Base-by-base conservation (phyloP, 2,329 filamentous ascomycete species). In the Fusarium sororula region DNA sequence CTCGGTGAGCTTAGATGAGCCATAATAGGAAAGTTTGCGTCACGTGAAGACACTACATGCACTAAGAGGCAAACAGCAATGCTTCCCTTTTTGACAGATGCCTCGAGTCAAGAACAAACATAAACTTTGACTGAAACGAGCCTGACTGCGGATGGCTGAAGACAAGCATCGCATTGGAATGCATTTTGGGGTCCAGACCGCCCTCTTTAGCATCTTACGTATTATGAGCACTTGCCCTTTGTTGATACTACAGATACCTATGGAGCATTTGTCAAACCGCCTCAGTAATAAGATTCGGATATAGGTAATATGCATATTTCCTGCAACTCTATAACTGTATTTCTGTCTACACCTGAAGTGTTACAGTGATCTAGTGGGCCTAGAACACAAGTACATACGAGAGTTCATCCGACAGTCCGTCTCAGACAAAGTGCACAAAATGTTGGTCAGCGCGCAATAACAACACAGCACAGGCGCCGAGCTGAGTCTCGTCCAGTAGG, bases 11-110 rank as follows among this genome's bases (percentile, higher is more conserved):
- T 65, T 45, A 51, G 67, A 22, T 45, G 47, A 39, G 32, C 59
- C 67, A 22, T 28, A 66, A 75, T 53, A 47, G 73, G 70, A 65
- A 75, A 68, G 48, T 73, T 68, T 59, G 35, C 32, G 50, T 75
- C 73, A 75, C 73, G 73, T 75, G 73, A 59, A 57, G 17, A 14
- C 18, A 30, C 55, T 54, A 35, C 24, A 73, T 48, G 38, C 28
- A 63, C 26, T 28, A 38, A 22, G 30, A 65, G 37, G 37, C 41
- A 53, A 70, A 42, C 57, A 44, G 41, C n/a, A 62, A 62, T 32
- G 39, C 55, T 42, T 42, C 28, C 41, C 28, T 32, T 57, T 69
- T 45, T 7, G 26, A 53, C 20, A 26, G 24, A 42, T 37, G 24
- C 14, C 51, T 37, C 7, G 51, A 70, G 44, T 53, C 37, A 60